Base-by-base conservation (phyloP, 805 yeast genomes). In the Yarrowia osloensis region DNA sequence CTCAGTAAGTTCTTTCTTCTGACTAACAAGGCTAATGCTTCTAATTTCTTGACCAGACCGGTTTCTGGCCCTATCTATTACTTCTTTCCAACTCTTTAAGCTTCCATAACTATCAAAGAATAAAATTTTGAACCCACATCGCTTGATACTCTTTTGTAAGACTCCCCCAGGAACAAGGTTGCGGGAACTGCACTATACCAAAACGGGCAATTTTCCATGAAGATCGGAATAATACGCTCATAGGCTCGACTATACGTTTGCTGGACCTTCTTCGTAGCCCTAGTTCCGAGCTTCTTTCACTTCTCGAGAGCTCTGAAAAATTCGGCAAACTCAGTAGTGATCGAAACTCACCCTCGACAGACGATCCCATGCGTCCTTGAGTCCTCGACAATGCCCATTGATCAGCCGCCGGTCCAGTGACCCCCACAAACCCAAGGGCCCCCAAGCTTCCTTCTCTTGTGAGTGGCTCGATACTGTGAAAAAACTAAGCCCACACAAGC, bases 101-200 rank as follows among this genome's bases (percentile, higher is more conserved):
- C 40, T 52, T 52, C 59, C 7, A 31, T 33, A 33, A 47, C 35
- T 31, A 50, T 21, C 40, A 19, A 31, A 50, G 19, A 28, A 28
- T 31, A 19, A 29, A 50, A 21, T 22, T 52, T 15, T 50, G 26
- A 21, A 50, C 33, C 22, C n/a, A 26, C 15, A 28, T 6, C 29
- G 9, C 15, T 4, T 11, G 29, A 8, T n/a, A 9, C 21, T 4
- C 21, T 19, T 3, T 21, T 31, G 21, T 26, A 50, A 50, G 40
- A 50, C 57, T 22, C 33, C 55, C 11, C 39, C 57, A 54, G 61
- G 61, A 35, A 54, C 61, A 54, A 54, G 61, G 61, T 54, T 54
- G 33, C 57, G 57, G 57, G 57, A 50, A n/a, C 40, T 33, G 40
- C 22, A 50, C 29, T 33, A 50, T 13, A 3, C 57, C 57, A 7